Base-by-base conservation (phyloP, 441 rosid species). In the Sinapis alba region DNA sequence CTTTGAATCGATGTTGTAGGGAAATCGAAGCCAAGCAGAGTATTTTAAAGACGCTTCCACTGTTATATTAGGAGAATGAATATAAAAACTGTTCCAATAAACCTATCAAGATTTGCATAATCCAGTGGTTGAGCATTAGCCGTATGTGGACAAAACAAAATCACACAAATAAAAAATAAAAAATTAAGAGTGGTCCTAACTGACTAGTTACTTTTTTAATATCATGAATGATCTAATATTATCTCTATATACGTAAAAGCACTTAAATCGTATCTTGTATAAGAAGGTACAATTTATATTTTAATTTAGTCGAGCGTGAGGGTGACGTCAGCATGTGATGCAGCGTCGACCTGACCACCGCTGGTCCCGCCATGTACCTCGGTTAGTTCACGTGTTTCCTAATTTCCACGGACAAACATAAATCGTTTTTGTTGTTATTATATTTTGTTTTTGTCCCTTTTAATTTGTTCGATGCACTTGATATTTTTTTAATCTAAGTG, bases 11-110 rank as follows among this genome's bases (percentile, higher is more conserved):
- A 88, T 88, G 54, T 84, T 85, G n/a, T 71, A 27, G 0, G 90
- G 82, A 34, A 89, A 65, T 20, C 89, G 90, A 53, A 87, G 87
- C 86, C 89, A 86, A 6, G 90, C 89, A 13, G 92, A 89, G 47
- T 76, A 87, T 21, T 79, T 69, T 76, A 89, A 67, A 9, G 92
- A 86, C 26, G 86, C 94, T 41, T 86, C 79, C 12, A 88, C 89
- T 0, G 92, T 87, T 32, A 87, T 71, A 38, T 82, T 77, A 18
- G 92, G 88, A 16, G 94, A 89, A 68, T 87, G 94, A 65, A 87
- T 81, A 67, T 87, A n/a, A 92, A 56, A 79, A 86, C 75, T 89
- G 94, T 72, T 89, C 94, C 43, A 7, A 36, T 12, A 36, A 12
- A 12, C 12, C 12, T 36, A 12, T 1, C 3, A 2, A 36, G 27